Conservation (phyloP, 1,139 yeast species). For the Hemisphaericaspora xylofermentans region DNA sequence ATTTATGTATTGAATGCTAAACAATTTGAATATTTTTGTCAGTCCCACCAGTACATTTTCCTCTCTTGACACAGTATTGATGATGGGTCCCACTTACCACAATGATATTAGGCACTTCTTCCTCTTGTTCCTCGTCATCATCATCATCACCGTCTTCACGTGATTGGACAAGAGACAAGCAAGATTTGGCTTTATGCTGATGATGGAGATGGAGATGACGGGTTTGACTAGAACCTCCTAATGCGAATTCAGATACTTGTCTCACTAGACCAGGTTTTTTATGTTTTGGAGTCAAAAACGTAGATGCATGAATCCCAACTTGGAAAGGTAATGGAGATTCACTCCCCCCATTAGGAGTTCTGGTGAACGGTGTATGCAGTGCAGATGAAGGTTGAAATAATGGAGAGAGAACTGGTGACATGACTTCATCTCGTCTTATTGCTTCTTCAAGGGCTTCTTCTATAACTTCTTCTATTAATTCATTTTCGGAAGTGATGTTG, state of each 20-base stretch:
- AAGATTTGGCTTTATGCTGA: conserved; percentile 2
- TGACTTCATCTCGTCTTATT: conserved; percentile 42
- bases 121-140: neutral
- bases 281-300: conserved; percentile 13
- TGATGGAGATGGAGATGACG: conserved; percentile 6
- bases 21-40: no score
- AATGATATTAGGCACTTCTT: conserved; percentile 13
- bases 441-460: conserved; percentile 52
- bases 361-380: conserved; percentile 6
- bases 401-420: conserved; percentile 51
- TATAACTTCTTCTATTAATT: conserved; percentile 46
- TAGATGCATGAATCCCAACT: conserved; percentile 9
- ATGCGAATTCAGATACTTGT: conserved; percentile 10
- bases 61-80: conserved; percentile 36
- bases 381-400: conserved; percentile 19
- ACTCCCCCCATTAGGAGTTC: neutral
- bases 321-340: conserved; percentile 11
- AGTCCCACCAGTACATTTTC: no score
- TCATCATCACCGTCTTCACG: neutral
- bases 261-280: conserved; percentile 6
- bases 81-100: conserved; percentile 46
- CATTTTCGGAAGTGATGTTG: conserved; percentile 43
- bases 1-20: neutral
- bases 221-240: neutral
- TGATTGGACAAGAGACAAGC: neutral